Percentiles rank a stretch among this genome's conserved stretches.
Evolutionary conservation across 176 grass and related monocot genomes (phyloP).

Genomic region (Saccharum officinarum): DNA sequence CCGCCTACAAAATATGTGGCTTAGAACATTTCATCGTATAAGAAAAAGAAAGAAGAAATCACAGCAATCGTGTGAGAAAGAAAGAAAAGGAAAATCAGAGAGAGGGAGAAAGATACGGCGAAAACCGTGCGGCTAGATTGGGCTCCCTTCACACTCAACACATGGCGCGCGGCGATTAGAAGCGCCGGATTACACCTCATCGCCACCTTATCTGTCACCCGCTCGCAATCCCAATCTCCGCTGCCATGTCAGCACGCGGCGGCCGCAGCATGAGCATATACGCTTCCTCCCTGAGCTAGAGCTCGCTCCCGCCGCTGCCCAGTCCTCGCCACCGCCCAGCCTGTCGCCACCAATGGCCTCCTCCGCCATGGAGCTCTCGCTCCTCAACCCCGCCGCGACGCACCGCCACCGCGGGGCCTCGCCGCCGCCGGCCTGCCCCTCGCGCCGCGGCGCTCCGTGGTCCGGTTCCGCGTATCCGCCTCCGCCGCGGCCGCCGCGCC

Average conservation of each 20-base stretch:
- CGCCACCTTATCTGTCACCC: constrained; percentile 44
- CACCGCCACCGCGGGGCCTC: constrained; percentile 21
- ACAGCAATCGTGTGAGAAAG: neutral
- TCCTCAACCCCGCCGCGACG: constrained; percentile 58
- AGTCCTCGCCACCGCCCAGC: neutral
- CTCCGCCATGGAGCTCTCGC: constrained; percentile 70
- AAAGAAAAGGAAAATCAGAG: neutral
- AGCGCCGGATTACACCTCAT: constrained; percentile 64
- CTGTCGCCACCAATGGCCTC: constrained; percentile 36
- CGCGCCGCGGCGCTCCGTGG: neutral
- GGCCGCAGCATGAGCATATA: neutral
- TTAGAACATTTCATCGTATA: neutral
- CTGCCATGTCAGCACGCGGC: neutral
- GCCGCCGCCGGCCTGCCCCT: neutral
- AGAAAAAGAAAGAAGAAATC: neutral
- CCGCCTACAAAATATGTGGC: neutral
- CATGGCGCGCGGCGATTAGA: constrained; percentile 54
- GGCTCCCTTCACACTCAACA: constrained; percentile 24
- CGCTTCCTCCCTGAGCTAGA: neutral
- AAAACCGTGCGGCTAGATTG: constrained; percentile 32
- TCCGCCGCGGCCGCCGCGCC: constrained; percentile 33
- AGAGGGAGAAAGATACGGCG: neutral
- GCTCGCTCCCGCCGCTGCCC: constrained; percentile 11
- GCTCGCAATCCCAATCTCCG: neutral
- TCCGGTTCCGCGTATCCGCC: constrained; percentile 39